Evolutionary conservation across 495 filamentous ascomycete genomes (phyloP).

Genomic region (Penicillium canescens): DNA sequence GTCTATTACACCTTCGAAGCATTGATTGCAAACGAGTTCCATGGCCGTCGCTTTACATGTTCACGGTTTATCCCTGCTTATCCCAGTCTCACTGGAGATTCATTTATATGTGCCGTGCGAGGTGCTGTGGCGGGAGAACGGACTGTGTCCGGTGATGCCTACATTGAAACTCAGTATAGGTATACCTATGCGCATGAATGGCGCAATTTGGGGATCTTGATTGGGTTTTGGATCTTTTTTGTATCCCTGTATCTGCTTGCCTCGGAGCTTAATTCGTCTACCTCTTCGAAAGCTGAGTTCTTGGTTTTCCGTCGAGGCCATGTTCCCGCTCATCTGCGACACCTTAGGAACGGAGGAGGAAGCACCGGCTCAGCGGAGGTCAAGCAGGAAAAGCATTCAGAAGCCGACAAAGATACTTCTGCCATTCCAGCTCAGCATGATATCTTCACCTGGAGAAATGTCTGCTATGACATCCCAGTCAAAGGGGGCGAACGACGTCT

Average conservation of each 20-base stretch:
- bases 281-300: conserved; percentile 43
- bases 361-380: conserved; percentile 15
- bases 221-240: conserved; percentile 65
- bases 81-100: conserved; percentile 46
- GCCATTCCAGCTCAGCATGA: conserved; percentile 52
- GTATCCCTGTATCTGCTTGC: conserved; percentile 46
- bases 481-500: conserved; percentile 58
- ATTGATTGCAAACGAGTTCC: conserved; percentile 58
- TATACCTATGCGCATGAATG: conserved; percentile 62
- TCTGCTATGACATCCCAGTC: conserved; percentile 69
- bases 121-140: conserved; percentile 55
- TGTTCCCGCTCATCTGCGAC: conserved; percentile 33
- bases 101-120: conserved; percentile 51
- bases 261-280: conserved; percentile 46
- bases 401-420: conserved; percentile 22
- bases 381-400: conserved; percentile 21
- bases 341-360: conserved; percentile 28
- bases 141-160: conserved; percentile 54
- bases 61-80: conserved; percentile 52
- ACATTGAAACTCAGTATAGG: conserved; percentile 52
- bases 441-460: conserved; percentile 74
- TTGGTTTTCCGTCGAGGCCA: conserved; percentile 44
- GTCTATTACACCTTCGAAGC: conserved; percentile 47
- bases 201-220: conserved; percentile 67
- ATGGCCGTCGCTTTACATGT: conserved; percentile 50